These are phyloP conservation scores for Colletotrichum camelliae DNA, from an alignment of 2,329 filamentous ascomycete genomes.

Conservation along the genomic window DNA sequence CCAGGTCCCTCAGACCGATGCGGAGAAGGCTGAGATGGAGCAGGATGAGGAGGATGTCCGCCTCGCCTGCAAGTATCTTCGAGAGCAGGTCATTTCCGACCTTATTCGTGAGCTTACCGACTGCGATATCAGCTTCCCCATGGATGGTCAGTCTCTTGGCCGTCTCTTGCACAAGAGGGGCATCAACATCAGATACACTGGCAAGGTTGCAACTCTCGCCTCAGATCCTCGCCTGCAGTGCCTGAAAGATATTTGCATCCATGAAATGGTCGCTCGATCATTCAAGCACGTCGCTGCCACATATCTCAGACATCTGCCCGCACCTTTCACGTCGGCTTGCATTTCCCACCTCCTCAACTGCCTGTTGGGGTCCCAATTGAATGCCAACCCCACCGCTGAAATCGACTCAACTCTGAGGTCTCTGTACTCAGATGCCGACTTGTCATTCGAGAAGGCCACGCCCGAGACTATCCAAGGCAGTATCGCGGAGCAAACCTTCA, in stretches of 20 bases:
- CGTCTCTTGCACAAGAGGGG: conserved; percentile 93
- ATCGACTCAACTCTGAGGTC: conserved; percentile 75
- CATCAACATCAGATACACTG: conserved; percentile 97
- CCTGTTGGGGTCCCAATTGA: conserved; percentile 78
- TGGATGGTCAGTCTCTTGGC: conserved; percentile 94
- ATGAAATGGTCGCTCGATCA: conserved; percentile 93
- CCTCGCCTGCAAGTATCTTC: conserved; percentile 80
- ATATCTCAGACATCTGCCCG: conserved; percentile 80
- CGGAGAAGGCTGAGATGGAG: conserved; percentile 83
- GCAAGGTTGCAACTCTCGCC: conserved; percentile 76
- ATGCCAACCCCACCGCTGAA: conserved; percentile 78
- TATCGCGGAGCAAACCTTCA: conserved; percentile 73
- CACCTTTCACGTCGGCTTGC: conserved; percentile 80
- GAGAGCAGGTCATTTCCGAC: conserved; percentile 79
- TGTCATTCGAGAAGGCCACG: conserved; percentile 80
- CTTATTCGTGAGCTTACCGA: conserved; percentile 87
- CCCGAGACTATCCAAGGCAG: conserved; percentile 73
- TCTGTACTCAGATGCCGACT: conserved; percentile 82
- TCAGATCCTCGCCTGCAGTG: conserved; percentile 76
- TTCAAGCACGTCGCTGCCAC: conserved; percentile 91
- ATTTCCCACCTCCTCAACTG: conserved; percentile 93
- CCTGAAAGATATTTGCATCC: conserved; percentile 76
- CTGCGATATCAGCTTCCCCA: conserved; percentile 94
- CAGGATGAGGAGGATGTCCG: conserved; percentile 90
- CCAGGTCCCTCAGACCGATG: conserved; percentile 86